Evolutionary conservation across 2,329 filamentous ascomycete genomes (phyloP).

Genomic region (Xylaria sp.): DNA sequence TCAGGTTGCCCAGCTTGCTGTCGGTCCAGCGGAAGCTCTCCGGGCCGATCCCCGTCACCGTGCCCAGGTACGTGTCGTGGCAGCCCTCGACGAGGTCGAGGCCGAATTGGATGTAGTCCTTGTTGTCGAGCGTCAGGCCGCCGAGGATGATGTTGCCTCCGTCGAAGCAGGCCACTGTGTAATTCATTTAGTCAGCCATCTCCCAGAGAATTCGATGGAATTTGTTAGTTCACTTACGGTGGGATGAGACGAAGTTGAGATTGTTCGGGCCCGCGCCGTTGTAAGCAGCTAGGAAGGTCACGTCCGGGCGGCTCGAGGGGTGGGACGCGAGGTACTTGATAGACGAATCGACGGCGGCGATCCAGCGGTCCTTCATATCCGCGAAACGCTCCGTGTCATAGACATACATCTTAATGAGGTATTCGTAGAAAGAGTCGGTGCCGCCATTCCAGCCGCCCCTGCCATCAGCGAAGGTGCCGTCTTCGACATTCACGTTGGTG

Average conservation of each 20-base stretch:
- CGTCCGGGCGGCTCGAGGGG: conserved; percentile 71
- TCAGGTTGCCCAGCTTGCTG: conserved; percentile 50
- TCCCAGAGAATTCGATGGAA: not conserved
- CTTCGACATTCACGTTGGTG: conserved; percentile 70
- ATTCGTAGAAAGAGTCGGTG: conserved; percentile 87
- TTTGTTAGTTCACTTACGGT: conserved; percentile 55
- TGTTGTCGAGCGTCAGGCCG: conserved; percentile 73
- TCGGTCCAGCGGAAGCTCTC: conserved; percentile 75
- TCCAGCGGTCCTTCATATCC: conserved; percentile 78
- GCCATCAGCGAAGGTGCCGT: conserved; percentile 74
- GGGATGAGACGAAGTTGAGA: conserved; percentile 59
- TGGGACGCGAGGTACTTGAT: conserved; percentile 77
- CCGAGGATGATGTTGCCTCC: conserved; percentile 89
- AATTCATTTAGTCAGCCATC: conserved; percentile 2
- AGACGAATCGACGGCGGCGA: conserved; percentile 77
- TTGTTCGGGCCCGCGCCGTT: conserved; percentile 53
- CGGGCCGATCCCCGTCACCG: conserved; percentile 79
- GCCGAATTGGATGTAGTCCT: conserved; percentile 79
- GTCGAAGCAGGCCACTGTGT: conserved; percentile 81
- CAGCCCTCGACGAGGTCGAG: conserved; percentile 77
- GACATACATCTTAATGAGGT: conserved; percentile 90
- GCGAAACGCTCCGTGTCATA: conserved; percentile 75
- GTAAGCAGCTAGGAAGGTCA: conserved; percentile 77
- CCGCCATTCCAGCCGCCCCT: conserved; percentile 81
- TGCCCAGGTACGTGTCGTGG: conserved; percentile 76